Conservation (phyloP, 2,329 filamentous ascomycete genomes). For the Drechmeria coniospora region DNA sequence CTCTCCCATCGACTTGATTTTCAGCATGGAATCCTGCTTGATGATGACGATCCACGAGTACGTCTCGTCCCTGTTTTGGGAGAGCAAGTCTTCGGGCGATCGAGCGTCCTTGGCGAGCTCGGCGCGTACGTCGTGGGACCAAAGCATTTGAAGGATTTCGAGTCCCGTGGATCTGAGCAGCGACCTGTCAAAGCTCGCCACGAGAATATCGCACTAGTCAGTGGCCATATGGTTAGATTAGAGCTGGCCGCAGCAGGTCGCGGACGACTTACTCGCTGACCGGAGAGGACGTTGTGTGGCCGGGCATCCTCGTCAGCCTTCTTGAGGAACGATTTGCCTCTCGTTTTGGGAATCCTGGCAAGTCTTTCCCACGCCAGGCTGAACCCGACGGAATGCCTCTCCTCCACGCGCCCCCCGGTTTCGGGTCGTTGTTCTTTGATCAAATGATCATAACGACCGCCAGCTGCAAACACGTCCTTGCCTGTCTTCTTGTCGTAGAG, state of each 20-base stretch:
- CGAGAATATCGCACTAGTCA: conserved; percentile 64
- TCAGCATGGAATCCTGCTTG: conserved; percentile 61
- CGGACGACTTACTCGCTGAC: conserved; percentile 47
- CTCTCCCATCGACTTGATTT: conserved; percentile 61
- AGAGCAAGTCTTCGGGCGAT: conserved; percentile 64
- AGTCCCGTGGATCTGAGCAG: conserved; percentile 63
- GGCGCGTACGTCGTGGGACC: conserved; percentile 71
- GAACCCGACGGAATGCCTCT: conserved; percentile 78
- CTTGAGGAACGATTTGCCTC: conserved; percentile 48
- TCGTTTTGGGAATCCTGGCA: conserved; percentile 45
- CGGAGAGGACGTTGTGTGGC: conserved; percentile 45
- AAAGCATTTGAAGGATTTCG: conserved; percentile 63
- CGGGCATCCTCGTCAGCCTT: conserved; percentile 53
- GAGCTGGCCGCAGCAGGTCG: no score
- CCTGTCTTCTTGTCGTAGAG: conserved; percentile 65
- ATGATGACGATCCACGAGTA: conserved; percentile 84
- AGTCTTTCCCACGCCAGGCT: conserved; percentile 80
- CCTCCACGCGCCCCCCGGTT: conserved; percentile 42
- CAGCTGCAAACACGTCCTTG: conserved; percentile 78
- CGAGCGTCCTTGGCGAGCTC: conserved; percentile 71
- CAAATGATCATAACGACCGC: conserved; percentile 80
- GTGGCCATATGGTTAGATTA: no score
- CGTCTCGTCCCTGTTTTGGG: conserved; percentile 58
- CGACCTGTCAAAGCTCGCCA: conserved; percentile 71
- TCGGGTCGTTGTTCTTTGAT: conserved; percentile 72